Evolutionary conservation across 306 rosid genomes (phyloP), one percentile per base, ranked within the genome.

Genomic region (Luffa acutangula): DNA sequence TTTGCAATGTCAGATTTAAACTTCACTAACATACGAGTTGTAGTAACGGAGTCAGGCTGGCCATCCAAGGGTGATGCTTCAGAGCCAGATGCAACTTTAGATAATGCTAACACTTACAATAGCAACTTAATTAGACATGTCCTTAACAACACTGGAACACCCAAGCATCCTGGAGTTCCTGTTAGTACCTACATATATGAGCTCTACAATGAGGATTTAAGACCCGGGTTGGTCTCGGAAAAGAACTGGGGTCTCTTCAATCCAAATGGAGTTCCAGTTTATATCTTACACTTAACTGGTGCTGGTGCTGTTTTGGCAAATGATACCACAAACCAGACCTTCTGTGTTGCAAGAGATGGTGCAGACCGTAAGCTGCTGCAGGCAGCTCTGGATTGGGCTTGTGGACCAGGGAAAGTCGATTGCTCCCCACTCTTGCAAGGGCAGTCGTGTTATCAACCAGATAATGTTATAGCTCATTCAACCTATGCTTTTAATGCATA

Each of bases 341-440:
- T 94, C 64, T 94, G 98, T 87, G 94, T 94, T 79, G 89, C 96
- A 3, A 89, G 84, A 87, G 87, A 85, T 1, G 89, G 91, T 72
- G 82, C 91, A 3, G 97, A 92, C 64, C 80, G 79, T 54, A 94
- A 92, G 91, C 87, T 90, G 97, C 88, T 94, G 33, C 98, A 94
- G 86, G 97, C 98, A 60, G 98, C 88, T 7, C 85, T 94, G 59
- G 98, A 94, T 81, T 94, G 98, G 98, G 98, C 98, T 49, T 94
- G 98, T 87, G 98, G 98, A 62, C 97, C 96, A 1, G 98, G 98
- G 60, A 94, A 90, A 85, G 98, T 94, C 71, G 94, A 94, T 81
- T 94, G 98, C 79, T 89, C 97, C 12, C 85, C 92, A 9, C 79
- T 94, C 88, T 81, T 91, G 80, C 96, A 94, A 83, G 98, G 96